A percentile compares a stretch with the other conserved stretches of the same genome.
These are phyloP conservation scores for Fusarium sp. DNA, from an alignment of 2,329 filamentous ascomycete species.

Conservation along the genomic window DNA sequence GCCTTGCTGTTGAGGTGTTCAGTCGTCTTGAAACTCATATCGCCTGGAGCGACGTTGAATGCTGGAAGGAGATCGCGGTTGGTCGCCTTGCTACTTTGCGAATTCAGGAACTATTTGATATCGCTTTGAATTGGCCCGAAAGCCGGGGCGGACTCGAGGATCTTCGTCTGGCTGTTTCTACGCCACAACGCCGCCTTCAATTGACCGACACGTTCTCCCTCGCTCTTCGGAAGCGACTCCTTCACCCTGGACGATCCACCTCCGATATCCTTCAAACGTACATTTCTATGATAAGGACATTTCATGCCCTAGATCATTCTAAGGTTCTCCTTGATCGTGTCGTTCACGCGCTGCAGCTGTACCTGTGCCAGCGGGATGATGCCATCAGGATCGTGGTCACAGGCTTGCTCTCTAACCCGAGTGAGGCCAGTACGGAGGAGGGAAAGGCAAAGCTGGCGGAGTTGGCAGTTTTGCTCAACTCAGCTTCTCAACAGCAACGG, in stretches of 20 bases:
- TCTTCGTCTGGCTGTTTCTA: slow-evolving; percentile 74
- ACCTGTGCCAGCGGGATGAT: slow-evolving; percentile 79
- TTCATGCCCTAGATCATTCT: slow-evolving; percentile 78
- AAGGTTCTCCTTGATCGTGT: slow-evolving; percentile 81
- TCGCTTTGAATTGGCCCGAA: slow-evolving; percentile 77
- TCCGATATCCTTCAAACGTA: slow-evolving; percentile 80
- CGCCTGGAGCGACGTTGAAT: slow-evolving; percentile 66
- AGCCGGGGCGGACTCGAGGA: slow-evolving; percentile 79
- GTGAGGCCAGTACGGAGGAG: slow-evolving; percentile 58
- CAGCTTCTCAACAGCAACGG: slow-evolving; percentile 64
- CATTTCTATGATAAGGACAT: slow-evolving; percentile 80
- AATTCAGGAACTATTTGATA: slow-evolving; percentile 79
- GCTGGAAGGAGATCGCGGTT: slow-evolving; percentile 76
- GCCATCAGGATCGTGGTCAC: slow-evolving; percentile 81
- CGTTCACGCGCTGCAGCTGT: slow-evolving; percentile 76
- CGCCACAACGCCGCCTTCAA: slow-evolving; percentile 72
- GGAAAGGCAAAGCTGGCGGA: slow-evolving; percentile 67
- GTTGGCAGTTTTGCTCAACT: slow-evolving; percentile 72
- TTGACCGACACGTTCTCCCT: slow-evolving; percentile 75
- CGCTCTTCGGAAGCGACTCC: slow-evolving; percentile 70
- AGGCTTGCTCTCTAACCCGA: slow-evolving; percentile 72
- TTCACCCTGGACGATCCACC: slow-evolving; percentile 81
- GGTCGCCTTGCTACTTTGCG: slow-evolving; percentile 74
- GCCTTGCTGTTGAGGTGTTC: slow-evolving; percentile 70
- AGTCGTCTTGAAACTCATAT: slow-evolving; percentile 56